A percentile compares a stretch with the other conserved stretches of the same genome.
phyloP scores from a whole-genome alignment of 768 basidiomycete species.

The Erythrobasidium yunnanense region DNA sequence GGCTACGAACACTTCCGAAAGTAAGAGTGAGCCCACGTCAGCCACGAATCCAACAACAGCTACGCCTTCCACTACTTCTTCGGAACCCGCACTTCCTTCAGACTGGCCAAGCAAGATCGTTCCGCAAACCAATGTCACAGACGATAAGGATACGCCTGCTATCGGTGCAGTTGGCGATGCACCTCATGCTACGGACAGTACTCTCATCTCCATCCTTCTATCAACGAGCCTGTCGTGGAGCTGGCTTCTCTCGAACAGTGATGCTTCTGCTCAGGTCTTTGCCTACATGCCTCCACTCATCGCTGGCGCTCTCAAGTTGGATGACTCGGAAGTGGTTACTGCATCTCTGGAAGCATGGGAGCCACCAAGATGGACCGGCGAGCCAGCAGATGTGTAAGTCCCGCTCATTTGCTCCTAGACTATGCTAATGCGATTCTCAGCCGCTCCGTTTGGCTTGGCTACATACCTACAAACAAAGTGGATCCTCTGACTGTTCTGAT shows the following conservation, averaged over 20 bases:
- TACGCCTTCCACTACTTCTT: neutral
- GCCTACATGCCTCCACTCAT: slow-evolving; percentile 54
- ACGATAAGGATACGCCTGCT: neutral
- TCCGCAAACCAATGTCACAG: neutral
- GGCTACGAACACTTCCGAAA: neutral
- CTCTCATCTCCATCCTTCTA: slow-evolving; percentile 59
- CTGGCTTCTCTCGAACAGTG: slow-evolving; percentile 52
- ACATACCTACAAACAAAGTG: slow-evolving; percentile 53
- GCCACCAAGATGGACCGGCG: slow-evolving; percentile 37
- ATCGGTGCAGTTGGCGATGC: neutral
- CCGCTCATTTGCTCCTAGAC: slow-evolving; percentile 44
- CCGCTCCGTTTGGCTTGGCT: slow-evolving; percentile 51
- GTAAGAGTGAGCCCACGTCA: neutral
- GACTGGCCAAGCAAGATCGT: slow-evolving; percentile 22
- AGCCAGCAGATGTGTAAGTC: neutral
- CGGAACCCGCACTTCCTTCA: neutral
- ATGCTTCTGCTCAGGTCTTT: slow-evolving; percentile 67
- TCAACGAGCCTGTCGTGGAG: slow-evolving; percentile 54
- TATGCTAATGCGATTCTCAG: slow-evolving; percentile 49
- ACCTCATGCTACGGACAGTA: slow-evolving; percentile 30
- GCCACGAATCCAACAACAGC: neutral
- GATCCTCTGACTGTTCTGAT: slow-evolving; percentile 48
- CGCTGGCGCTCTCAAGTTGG: slow-evolving; percentile 46
- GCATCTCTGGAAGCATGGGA: slow-evolving; percentile 61
- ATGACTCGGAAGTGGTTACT: slow-evolving; percentile 44